Percentiles rank a stretch among this genome's conserved stretches.
phyloP scores from a whole-genome alignment of 108 stramenopile species.

The Epipyxis sp. region DNA sequence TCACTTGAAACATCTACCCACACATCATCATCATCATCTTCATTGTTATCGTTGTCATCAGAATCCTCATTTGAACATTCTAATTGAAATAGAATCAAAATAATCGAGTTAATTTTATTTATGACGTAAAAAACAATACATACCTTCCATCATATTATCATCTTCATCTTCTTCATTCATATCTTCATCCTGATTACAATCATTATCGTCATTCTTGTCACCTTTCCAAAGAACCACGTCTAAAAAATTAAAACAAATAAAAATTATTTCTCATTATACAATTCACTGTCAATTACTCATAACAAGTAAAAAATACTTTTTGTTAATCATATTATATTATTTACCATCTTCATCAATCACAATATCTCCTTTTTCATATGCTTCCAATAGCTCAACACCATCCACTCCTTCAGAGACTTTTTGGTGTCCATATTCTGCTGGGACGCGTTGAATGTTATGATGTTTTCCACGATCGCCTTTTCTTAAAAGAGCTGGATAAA shows the following conservation, averaged over 20 bases:
- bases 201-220: conserved; percentile 40
- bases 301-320: conserved; percentile 30
- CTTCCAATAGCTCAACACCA: conserved; percentile 82
- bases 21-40: conserved; percentile 57
- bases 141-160: too few species aligned
- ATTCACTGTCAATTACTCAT: conserved; percentile 37
- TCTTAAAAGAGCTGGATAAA: conserved; percentile 76
- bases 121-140: too few species aligned
- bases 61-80: not conserved
- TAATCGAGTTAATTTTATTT: too few species aligned
- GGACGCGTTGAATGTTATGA: conserved; percentile 61
- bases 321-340: conserved; percentile 24
- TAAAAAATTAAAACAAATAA: too few species aligned
- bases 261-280: conserved; percentile 39
- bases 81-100: not conserved
- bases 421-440: conserved; percentile 77
- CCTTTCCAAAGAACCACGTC: conserved; percentile 38
- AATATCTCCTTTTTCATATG: conserved; percentile 65
- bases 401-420: conserved; percentile 76
- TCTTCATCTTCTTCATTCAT: conserved; percentile 9
- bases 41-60: conserved; percentile 38
- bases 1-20: conserved; percentile 55
- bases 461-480: conserved; percentile 76
- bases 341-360: conserved; percentile 55
- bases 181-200: conserved; percentile 43